Percentiles rank a stretch among this genome's conserved stretches.
Evolutionary conservation across 495 filamentous ascomycete species (phyloP).

Genomic region (Lasiosphaeria ovina): DNA sequence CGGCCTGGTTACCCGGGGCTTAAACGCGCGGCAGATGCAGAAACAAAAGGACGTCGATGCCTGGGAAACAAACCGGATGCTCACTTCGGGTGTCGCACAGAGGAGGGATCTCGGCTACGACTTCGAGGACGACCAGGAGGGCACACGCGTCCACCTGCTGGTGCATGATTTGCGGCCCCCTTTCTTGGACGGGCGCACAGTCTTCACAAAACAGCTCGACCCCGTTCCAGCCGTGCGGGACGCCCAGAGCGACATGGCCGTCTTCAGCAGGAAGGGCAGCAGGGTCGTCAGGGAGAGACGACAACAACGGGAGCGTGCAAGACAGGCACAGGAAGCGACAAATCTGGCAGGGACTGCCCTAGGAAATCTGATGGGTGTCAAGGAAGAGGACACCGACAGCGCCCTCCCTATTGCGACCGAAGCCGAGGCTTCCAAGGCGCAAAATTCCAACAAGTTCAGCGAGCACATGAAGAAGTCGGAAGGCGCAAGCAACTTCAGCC

Average conservation of each 20-base stretch:
- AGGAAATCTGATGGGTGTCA: slow-evolving; percentile 91
- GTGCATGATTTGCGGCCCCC: slow-evolving; percentile 94
- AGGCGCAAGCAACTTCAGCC: slow-evolving; percentile 88
- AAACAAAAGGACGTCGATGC: slow-evolving; percentile 94
- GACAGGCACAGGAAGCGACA: slow-evolving; percentile 93
- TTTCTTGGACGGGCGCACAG: slow-evolving; percentile 88
- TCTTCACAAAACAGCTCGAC: slow-evolving; percentile 97
- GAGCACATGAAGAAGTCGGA: slow-evolving; percentile 86
- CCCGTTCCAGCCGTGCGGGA: slow-evolving; percentile 92
- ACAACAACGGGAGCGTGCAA: slow-evolving; percentile 89
- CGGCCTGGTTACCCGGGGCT: slow-evolving; percentile 51
- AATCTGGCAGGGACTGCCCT: slow-evolving; percentile 88
- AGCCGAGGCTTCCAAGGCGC: slow-evolving; percentile 52
- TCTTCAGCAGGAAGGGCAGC: slow-evolving; percentile 95
- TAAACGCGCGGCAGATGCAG: slow-evolving; percentile 71
- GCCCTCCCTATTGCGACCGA: slow-evolving; percentile 75
- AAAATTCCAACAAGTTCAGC: slow-evolving; percentile 76
- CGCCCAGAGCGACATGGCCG: slow-evolving; percentile 97
- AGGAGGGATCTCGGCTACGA: slow-evolving; percentile 74
- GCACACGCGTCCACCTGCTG: slow-evolving; percentile 83
- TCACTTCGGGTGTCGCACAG: slow-evolving; percentile 93
- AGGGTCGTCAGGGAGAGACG: slow-evolving; percentile 86
- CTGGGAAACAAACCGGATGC: slow-evolving; percentile 98
- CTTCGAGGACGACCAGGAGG: slow-evolving; percentile 89
- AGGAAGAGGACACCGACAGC: slow-evolving; percentile 91